Percentiles rank a stretch among this genome's conserved stretches.
Evolutionary conservation across 2,329 filamentous ascomycete genomes (phyloP).

Genomic region (Berkeleyomyces basicola): DNA sequence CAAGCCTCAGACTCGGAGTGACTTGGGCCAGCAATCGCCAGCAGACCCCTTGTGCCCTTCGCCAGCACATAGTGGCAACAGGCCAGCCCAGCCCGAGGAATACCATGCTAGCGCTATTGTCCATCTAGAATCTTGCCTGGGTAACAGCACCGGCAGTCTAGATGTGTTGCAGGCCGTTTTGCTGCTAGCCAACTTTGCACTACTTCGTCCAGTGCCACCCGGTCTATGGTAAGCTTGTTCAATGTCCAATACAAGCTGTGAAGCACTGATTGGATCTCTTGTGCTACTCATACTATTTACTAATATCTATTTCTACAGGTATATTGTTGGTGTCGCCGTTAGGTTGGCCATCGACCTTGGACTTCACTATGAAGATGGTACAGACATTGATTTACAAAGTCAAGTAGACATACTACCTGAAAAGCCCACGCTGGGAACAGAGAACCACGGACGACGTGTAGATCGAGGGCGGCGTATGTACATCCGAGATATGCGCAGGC

Average conservation of each 20-base stretch:
- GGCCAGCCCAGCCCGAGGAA: slow-evolving; percentile 67
- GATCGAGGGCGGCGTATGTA: slow-evolving; percentile 59
- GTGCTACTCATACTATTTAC: slow-evolving; percentile 4
- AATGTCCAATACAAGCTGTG: neutral
- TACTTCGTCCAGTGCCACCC: slow-evolving; percentile 78
- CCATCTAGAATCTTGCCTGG: slow-evolving; percentile 74
- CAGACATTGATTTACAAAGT: slow-evolving; percentile 32
- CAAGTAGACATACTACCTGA: slow-evolving; percentile 14
- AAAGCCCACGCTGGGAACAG: neutral
- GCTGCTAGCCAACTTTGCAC: slow-evolving; percentile 75
- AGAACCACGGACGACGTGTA: slow-evolving; percentile 18
- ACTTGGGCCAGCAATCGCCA: slow-evolving; percentile 16
- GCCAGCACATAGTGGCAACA: slow-evolving; percentile 18
- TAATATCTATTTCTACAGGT: slow-evolving; percentile 28
- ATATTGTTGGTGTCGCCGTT: slow-evolving; percentile 87
- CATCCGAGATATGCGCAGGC: slow-evolving; percentile 67
- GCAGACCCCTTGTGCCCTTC: slow-evolving; percentile 15
- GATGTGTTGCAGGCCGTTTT: slow-evolving; percentile 91
- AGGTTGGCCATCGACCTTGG: slow-evolving; percentile 82
- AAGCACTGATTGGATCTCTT: neutral
- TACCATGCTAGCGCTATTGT: slow-evolving; percentile 92
- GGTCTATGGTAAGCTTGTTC: slow-evolving; percentile 53
- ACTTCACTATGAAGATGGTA: slow-evolving; percentile 80
- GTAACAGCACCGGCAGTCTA: slow-evolving; percentile 70
- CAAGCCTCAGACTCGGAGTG: slow-evolving; percentile 28